Percentiles rank a stretch among this genome's conserved stretches.
Evolutionary conservation across 768 basidiomycete species (phyloP).

Genomic region (Trichaptum fuscoviolaceum): DNA sequence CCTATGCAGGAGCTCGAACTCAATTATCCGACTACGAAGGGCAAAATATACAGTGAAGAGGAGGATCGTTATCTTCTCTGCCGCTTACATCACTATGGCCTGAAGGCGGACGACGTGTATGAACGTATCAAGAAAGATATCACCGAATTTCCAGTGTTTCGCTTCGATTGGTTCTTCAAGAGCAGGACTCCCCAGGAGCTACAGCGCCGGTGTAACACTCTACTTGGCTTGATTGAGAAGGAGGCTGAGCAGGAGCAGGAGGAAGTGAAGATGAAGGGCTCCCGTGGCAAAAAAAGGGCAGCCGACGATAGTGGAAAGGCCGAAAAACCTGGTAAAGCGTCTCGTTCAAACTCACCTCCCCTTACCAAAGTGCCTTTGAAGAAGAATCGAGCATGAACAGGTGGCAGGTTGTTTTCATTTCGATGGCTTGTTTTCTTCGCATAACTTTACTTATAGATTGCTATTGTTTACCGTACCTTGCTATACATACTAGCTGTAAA

Average conservation of each 20-base stretch:
- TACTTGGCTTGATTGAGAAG: slow-evolving; percentile 88
- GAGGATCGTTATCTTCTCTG: slow-evolving; percentile 95
- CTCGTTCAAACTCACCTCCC: neutral
- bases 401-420: neutral
- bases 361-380: neutral
- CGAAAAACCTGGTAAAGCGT: neutral
- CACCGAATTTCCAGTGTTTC: slow-evolving; percentile 92
- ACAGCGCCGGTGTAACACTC: slow-evolving; percentile 79
- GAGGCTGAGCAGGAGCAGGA: slow-evolving; percentile 70
- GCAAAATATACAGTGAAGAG: slow-evolving; percentile 94
- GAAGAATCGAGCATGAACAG: neutral
- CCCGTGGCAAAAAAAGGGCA: neutral
- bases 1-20: slow-evolving; percentile 98
- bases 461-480: neutral
- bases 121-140: slow-evolving; percentile 96
- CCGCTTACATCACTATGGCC: slow-evolving; percentile 83
- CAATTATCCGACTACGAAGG: slow-evolving; percentile 92
- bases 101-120: slow-evolving; percentile 85
- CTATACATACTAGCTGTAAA: neutral
- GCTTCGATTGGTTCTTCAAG: slow-evolving; percentile 99
- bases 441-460: neutral
- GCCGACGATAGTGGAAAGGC: neutral
- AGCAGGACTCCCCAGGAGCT: slow-evolving; percentile 87
- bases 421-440: neutral
- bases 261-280: slow-evolving; percentile 55